A percentile compares a stretch with the other conserved stretches of the same genome.
Evolutionary conservation across 371 early-diverging fungal genomes (phyloP).

Genomic region (Saksenaea vasiformis): DNA sequence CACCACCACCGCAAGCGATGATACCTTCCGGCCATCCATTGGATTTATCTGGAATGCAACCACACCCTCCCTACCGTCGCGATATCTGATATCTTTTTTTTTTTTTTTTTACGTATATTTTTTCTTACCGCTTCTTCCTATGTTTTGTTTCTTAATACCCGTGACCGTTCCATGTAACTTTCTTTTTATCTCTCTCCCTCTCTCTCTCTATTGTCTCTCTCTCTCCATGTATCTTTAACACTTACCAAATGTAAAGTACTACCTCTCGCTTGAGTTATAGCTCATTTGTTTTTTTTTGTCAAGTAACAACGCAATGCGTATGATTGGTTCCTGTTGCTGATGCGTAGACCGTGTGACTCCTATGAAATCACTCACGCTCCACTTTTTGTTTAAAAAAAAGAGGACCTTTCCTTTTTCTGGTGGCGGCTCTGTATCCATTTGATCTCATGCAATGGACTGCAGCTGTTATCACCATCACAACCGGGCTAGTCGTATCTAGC

Average conservation of each 20-base stretch:
- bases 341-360: background rate
- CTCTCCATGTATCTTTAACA: background rate
- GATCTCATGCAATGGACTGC: conserved; percentile 2
- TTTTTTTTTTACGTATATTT: background rate
- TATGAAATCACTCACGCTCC: background rate
- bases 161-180: background rate
- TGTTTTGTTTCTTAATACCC: conserved; percentile 3
- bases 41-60: conserved; percentile 34
- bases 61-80: conserved; percentile 21
- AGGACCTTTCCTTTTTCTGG: conserved; percentile 2
- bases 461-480: conserved; percentile 3
- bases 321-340: conserved; percentile 4
- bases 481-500: conserved; percentile 5
- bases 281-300: background rate
- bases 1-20: conserved; percentile 11
- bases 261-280: background rate
- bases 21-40: conserved; percentile 23
- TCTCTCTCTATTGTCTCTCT: no score
- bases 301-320: background rate
- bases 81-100: background rate
- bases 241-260: background rate
- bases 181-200: no score
- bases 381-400: background rate
- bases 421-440: conserved; percentile 1
- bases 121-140: background rate